Evolutionary conservation across 1,139 yeast genomes (phyloP).

Genomic region (Yamadazyma dendronema): DNA sequence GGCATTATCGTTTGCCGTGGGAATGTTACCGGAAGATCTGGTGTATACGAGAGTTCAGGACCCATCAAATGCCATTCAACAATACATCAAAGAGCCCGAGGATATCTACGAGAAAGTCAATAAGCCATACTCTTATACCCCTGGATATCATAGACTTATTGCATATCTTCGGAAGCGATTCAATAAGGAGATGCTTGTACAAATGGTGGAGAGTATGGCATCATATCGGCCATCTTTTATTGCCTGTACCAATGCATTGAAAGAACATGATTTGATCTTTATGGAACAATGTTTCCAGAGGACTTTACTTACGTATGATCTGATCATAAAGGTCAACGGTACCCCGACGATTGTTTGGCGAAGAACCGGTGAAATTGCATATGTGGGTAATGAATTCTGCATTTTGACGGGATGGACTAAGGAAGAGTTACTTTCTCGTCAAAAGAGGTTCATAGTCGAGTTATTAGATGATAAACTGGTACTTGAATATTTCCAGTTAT

Average conservation of each 20-base stretch:
- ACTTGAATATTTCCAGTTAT: conserved; percentile 81
- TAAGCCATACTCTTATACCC: conserved; percentile 82
- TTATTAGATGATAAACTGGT: conserved; percentile 85
- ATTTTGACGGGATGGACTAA: conserved; percentile 86
- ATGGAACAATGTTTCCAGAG: conserved; percentile 97
- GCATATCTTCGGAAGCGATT: conserved; percentile 73
- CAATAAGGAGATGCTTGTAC: conserved; percentile 64
- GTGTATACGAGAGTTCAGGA: conserved; percentile 23
- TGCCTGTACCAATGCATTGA: conserved; percentile 84
- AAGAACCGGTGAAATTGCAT: conserved; percentile 91
- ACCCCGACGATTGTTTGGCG: conserved; percentile 97
- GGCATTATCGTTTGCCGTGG: conserved; percentile 55
- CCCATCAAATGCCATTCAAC: conserved; percentile 15
- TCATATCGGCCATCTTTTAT: conserved; percentile 87
- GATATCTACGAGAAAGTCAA: conserved; percentile 76
- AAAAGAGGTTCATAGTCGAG: conserved; percentile 76
- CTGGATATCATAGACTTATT: conserved; percentile 83
- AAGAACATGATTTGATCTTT: conserved; percentile 87
- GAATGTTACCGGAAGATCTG: conserved; percentile 43
- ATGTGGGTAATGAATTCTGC: conserved; percentile 90
- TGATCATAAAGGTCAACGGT: conserved; percentile 78
- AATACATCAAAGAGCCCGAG: conserved; percentile 60
- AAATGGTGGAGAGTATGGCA: conserved; percentile 88
- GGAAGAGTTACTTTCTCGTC: conserved; percentile 53
- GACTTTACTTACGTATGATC: conserved; percentile 83